Base-by-base conservation (phyloP, 2,329 filamentous ascomycete genomes). In the Claviceps digitariae region DNA sequence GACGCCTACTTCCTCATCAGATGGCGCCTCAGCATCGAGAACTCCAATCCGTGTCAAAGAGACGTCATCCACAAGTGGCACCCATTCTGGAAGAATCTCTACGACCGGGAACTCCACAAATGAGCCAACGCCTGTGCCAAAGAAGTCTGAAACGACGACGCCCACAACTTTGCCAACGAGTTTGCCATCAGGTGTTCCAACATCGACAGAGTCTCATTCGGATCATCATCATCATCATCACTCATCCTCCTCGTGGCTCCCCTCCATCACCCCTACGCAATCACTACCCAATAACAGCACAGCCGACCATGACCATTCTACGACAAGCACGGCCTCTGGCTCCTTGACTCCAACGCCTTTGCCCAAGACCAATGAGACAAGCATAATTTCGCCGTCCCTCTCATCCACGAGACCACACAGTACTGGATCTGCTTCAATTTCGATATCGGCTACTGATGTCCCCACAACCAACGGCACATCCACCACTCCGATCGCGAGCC, bases 291-390 rank as follows among this genome's bases (percentile, higher is more conserved):
- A 56, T 20, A 51, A 55, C 8, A 55, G 55, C 13, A 53, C 56
- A 50, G 57, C 56, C 10, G 57, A 57, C 40, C 51, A 12, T 25
- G 57, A 57, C 40, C 51, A 12, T 25, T 40, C 56, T 25, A 34
- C 52, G 23, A 56, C 56, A n/a, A 34, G 41, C 34, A 50, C 52
- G 17, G 56, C 52, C 7, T 36, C 57, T 3, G 58, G 49, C 44
- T n/a, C 51, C 41, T 10, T 2, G 5, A 38, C 21, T 17, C 20
- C 50, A 44, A 52, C 29, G 17, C 10, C 6, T 9, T 40, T 25
- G 17, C 50, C 43, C 20, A 34, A 13, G 13, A 55, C 47, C 34
- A 58, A 55, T 29, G 29, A 21, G 23, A 54, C 48, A 25, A 55
- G 29, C 20, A 48, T 29, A 3, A 23, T 23, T 48, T 23, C 50